Evolutionary conservation across 2,329 filamentous ascomycete genomes (phyloP), one percentile per base, ranked within the genome.

Genomic region (Blastomyces percursus): DNA sequence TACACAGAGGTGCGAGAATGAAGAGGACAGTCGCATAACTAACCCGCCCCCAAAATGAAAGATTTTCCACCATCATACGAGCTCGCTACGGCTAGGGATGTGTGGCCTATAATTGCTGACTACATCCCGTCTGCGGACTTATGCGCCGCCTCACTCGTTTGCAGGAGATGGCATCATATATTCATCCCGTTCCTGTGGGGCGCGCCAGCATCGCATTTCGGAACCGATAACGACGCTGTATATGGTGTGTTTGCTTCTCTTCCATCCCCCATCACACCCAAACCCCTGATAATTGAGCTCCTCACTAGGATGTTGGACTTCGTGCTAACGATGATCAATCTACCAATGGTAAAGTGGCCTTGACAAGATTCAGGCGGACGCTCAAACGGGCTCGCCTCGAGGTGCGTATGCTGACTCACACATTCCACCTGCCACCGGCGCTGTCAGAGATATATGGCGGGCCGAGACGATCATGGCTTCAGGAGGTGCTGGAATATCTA

Each of bases 171-270:
- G 82, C 81, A 86, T 67, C 68, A 73, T 35, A 79, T 81, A n/a
- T 85, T 86, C 66, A 77, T 80, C 60, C 82, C 82, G 2, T 79
- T 82, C 65, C 76, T 86, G 1, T 86, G 84, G 84, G 84, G 84
- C 19, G 81, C 83, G 67, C 84, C 84, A 24, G 82, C 84, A 0
- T 84, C 82, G 9, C 83, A 86, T 70, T 86, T 86, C 69, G 82
- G 81, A 38, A 77, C 77, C 2, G 79, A 85, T 60, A 83, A 85
- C 68, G 84, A 86, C 68, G 80, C 79, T 9, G 82, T 86, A 38
- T 85, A 85, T 68, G 79, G 81, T 77, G 69, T 9, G 64, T 56
- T 60, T 24, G 48, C 48, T 21, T 42, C 32, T 21, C n/a, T 9
- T 21, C n/a, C 48, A 51, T n/a, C 12, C n/a, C 19, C n/a, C 19